Conservation (phyloP, 768 basidiomycete genomes). For the Amyloporia xantha region DNA sequence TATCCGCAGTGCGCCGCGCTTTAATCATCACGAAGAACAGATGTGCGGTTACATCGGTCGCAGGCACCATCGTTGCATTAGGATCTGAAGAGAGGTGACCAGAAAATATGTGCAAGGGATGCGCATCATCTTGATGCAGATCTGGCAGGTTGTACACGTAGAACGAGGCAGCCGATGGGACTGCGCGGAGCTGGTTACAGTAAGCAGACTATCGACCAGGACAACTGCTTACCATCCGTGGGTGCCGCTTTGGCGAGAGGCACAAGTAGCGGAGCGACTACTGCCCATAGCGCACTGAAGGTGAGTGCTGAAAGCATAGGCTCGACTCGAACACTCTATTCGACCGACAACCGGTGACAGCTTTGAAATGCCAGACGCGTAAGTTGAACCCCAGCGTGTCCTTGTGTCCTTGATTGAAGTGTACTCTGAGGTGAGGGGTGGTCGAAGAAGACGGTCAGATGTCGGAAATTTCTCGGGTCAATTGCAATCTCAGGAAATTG, state of each 20-base stretch:
- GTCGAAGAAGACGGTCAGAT: no score
- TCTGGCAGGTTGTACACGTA: conserved; percentile 74
- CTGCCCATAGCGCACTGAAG: conserved; percentile 8
- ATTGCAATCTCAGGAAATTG: no score
- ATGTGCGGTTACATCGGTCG: conserved; percentile 66
- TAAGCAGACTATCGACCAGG: neutral
- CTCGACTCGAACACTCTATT: no score
- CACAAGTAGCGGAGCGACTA: conserved; percentile 8
- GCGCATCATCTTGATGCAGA: conserved; percentile 62
- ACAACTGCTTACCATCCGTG: conserved; percentile 14
- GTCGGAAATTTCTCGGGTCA: no score
- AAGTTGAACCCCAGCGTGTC: no score
- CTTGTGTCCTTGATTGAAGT: no score
- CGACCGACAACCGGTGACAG: no score
- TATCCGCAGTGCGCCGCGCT: conserved; percentile 83
- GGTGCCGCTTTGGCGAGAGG: conserved; percentile 19
- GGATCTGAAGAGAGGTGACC: conserved; percentile 85
- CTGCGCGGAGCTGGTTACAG: conserved; percentile 30
- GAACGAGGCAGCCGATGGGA: conserved; percentile 77
- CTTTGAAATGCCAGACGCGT: no score
- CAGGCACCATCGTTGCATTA: conserved; percentile 38
- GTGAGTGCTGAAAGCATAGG: conserved; percentile 10
- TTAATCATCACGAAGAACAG: conserved; percentile 88
- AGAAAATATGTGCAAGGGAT: conserved; percentile 74
- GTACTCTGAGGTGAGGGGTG: no score